Percentiles rank a stretch among this genome's conserved stretches.
Conservation (phyloP, 768 basidiomycete genomes). For the Suillus tomentosus region DNA sequence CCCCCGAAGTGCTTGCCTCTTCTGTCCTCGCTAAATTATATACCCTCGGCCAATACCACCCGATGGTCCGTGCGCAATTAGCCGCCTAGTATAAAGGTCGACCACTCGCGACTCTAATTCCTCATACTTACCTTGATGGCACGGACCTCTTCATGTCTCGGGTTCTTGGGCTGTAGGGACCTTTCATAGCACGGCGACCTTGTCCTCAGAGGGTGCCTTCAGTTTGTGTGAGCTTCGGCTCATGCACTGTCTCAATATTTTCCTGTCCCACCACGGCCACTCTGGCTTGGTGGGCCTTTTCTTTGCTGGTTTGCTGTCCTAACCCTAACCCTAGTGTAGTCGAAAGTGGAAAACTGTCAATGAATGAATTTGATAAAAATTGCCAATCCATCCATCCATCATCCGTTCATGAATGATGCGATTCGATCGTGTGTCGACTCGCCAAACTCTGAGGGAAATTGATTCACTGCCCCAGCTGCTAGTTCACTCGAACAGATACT, state of each 20-base stretch:
- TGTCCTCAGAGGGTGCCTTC: constrained; percentile 39
- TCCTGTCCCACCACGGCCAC: constrained; percentile 43
- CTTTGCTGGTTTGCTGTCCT: constrained; percentile 14
- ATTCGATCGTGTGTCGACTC: not conserved
- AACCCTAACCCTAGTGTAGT: constrained; percentile 32
- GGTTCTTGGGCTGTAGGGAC: constrained; percentile 56
- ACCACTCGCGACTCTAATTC: constrained; percentile 12
- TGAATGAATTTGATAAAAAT: not conserved
- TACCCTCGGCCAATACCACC: not conserved
- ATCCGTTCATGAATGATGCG: not conserved
- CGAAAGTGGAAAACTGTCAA: not conserved
- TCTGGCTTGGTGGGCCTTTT: constrained; percentile 37
- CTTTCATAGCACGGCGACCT: constrained; percentile 59
- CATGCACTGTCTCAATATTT: constrained; percentile 46
- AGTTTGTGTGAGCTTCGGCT: constrained; percentile 47
- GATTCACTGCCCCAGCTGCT: not conserved
- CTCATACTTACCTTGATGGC: constrained; percentile 61
- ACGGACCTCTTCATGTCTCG: constrained; percentile 48
- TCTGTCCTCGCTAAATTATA: too few relatives aligned
- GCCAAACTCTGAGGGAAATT: not conserved
- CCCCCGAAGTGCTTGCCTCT: too few relatives aligned
- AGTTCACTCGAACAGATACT: not conserved
- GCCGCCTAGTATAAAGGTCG: constrained; percentile 26
- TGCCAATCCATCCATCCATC: not conserved
- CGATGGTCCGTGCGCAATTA: constrained; percentile 18